Conservation (phyloP, 1,139 yeast species). For the Insectozyma bohioensis region DNA sequence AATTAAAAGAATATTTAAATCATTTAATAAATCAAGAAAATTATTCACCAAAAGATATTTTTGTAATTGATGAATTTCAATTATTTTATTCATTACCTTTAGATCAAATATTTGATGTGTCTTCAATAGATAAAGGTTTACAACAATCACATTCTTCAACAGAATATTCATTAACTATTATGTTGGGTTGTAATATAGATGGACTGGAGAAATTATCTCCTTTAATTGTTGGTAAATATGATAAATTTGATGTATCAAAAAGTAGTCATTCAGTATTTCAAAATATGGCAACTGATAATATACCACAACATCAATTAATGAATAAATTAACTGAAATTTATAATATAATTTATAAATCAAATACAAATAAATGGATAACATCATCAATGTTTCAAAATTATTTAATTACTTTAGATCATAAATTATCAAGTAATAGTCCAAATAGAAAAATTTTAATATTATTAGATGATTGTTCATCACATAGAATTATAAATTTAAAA, state of each 20-base stretch:
- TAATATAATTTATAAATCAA: slow-evolving; percentile 57
- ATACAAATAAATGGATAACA: slow-evolving; percentile 64
- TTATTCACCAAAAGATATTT: slow-evolving; percentile 53
- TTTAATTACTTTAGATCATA: slow-evolving; percentile 58
- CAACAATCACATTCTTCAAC: slow-evolving; percentile 46
- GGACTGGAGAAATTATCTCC: slow-evolving; percentile 65
- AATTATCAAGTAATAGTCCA: slow-evolving; percentile 38
- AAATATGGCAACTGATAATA: slow-evolving; percentile 18
- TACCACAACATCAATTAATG: slow-evolving; percentile 28
- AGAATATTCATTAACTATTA: slow-evolving; percentile 56
- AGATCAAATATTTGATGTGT: slow-evolving; percentile 55
- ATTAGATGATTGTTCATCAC: slow-evolving; percentile 64
- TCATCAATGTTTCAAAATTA: slow-evolving; percentile 66
- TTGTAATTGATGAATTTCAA: slow-evolving; percentile 62
- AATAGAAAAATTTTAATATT: slow-evolving; percentile 53
- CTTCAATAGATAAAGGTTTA: slow-evolving; percentile 46
- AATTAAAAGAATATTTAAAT: slow-evolving; percentile 35
- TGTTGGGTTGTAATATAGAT: slow-evolving; percentile 63
- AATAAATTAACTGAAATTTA: slow-evolving; percentile 53
- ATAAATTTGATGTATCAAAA: slow-evolving; percentile 47
- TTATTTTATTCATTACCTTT: slow-evolving; percentile 60
- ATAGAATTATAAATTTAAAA: slow-evolving; percentile 57
- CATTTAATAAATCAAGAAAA: slow-evolving; percentile 30
- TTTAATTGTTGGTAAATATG: slow-evolving; percentile 59
- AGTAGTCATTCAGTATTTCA: slow-evolving; percentile 34